Percentiles rank a stretch among this genome's conserved stretches.
phyloP scores from a whole-genome alignment of 495 filamentous ascomycete species.

The Jackrogersella minutella region DNA sequence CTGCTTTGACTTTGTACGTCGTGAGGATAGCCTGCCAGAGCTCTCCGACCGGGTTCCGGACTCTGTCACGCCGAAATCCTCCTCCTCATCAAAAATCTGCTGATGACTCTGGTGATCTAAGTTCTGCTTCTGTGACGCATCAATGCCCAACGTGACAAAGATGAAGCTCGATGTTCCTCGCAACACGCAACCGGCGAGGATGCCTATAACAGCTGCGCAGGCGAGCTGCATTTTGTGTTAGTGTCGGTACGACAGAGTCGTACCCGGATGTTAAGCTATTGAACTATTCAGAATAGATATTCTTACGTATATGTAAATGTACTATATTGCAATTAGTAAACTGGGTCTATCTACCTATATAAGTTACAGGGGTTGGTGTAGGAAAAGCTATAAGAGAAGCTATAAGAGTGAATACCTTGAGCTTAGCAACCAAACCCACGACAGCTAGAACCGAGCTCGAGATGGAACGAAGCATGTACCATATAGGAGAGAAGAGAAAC shows the following conservation, averaged over 20 bases:
- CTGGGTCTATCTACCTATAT: slow-evolving; percentile 41
- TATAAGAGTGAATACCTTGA: slow-evolving; percentile 64
- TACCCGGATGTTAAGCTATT: neutral
- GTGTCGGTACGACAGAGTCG: slow-evolving; percentile 5
- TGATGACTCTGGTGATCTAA: slow-evolving; percentile 3
- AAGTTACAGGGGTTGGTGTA: slow-evolving; percentile 19
- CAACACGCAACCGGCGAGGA: slow-evolving; percentile 59
- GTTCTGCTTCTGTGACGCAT: slow-evolving; percentile 34
- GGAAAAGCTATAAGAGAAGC: neutral
- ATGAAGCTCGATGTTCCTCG: slow-evolving; percentile 54
- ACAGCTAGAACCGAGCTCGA: slow-evolving; percentile 27
- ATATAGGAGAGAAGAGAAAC: slow-evolving; percentile 47
- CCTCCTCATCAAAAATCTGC: slow-evolving; percentile 45
- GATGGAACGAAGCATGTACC: slow-evolving; percentile 46
- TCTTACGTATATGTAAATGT: slow-evolving; percentile 65
- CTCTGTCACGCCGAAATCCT: slow-evolving; percentile 30
- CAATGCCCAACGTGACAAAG: slow-evolving; percentile 50
- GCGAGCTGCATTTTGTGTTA: slow-evolving; percentile 54
- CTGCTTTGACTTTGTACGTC: slow-evolving; percentile 10
- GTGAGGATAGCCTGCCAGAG: slow-evolving; percentile 15
- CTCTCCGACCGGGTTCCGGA: slow-evolving; percentile 21
- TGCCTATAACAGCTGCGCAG: slow-evolving; percentile 65
- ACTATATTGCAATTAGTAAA: slow-evolving; percentile 50
- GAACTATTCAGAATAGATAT: slow-evolving; percentile 1
- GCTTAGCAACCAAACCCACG: slow-evolving; percentile 58